Evolutionary conservation across 2,329 filamentous ascomycete species (phyloP).

Genomic region (Arthroderma sp.): DNA sequence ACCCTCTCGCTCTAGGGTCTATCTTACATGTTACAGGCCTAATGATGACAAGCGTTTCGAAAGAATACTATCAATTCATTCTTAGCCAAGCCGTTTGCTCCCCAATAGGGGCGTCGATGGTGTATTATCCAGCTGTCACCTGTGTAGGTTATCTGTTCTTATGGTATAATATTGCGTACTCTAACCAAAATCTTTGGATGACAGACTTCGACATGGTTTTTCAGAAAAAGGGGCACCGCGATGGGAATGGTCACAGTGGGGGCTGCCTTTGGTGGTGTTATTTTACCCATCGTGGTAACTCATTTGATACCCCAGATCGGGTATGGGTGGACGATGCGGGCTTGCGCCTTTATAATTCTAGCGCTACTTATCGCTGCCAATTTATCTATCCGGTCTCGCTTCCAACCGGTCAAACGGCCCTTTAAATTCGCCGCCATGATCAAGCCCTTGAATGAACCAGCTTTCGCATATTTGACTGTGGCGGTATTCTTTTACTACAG

Average conservation of each 20-base stretch:
- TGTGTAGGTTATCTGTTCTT: slow-evolving; percentile 38
- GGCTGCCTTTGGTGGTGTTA: slow-evolving; percentile 40
- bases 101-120: slow-evolving; percentile 35
- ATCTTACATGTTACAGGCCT: slow-evolving; percentile 46
- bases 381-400: slow-evolving; percentile 38
- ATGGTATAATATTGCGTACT: neutral
- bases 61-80: slow-evolving; percentile 42
- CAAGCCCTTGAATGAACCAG: slow-evolving; percentile 33
- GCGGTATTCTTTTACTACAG: slow-evolving; percentile 36
- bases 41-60: slow-evolving; percentile 50
- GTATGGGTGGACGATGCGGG: slow-evolving; percentile 46
- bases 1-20: slow-evolving; percentile 37
- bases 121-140: slow-evolving; percentile 34
- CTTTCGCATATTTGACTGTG: slow-evolving; percentile 30
- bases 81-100: slow-evolving; percentile 34
- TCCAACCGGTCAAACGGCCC: slow-evolving; percentile 22
- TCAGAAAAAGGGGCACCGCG: slow-evolving; percentile 40
- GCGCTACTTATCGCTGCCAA: slow-evolving; percentile 41
- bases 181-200: slow-evolving; percentile 51
- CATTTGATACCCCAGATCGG: slow-evolving; percentile 35
- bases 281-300: slow-evolving; percentile 40
- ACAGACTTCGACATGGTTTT: slow-evolving; percentile 41
- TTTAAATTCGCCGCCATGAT: slow-evolving; percentile 38
- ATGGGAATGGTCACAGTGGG: slow-evolving; percentile 49
- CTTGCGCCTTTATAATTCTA: slow-evolving; percentile 48